Percentiles rank a stretch among this genome's conserved stretches.
Conservation (phyloP, 2,329 filamentous ascomycete species). For the Colletotrichum tabaci region DNA sequence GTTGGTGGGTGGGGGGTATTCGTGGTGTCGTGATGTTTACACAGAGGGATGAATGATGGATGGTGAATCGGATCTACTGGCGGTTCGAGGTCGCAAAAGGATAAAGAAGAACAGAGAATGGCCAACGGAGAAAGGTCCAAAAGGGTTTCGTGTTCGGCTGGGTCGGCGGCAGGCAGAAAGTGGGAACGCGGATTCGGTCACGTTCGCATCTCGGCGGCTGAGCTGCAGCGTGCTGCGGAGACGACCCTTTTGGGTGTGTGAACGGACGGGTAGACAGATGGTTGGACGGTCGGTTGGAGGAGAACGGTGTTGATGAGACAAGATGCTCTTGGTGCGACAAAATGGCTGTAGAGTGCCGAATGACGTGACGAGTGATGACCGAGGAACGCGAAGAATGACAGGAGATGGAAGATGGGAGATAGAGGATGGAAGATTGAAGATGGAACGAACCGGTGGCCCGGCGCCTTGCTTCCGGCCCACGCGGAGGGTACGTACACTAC, state of each 20-base stretch:
- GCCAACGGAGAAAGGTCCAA: neutral
- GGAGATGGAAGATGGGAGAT: neutral
- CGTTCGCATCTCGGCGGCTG: neutral
- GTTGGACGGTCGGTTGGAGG: neutral
- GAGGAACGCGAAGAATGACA: too few species aligned
- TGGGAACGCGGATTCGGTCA: slow-evolving; percentile 4
- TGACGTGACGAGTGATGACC: too few species aligned
- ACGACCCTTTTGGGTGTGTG: neutral
- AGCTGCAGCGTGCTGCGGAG: slow-evolving; percentile 17
- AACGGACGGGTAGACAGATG: neutral
- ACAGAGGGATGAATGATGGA: too few species aligned
- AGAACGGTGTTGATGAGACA: neutral
- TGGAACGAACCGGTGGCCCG: slow-evolving; percentile 35
- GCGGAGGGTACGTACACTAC: too few species aligned
- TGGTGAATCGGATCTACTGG: neutral
- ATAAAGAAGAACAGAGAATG: neutral
- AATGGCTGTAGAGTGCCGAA: too few species aligned
- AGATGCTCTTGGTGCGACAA: too few species aligned
- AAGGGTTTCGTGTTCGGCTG: neutral
- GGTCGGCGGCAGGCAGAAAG: slow-evolving; percentile 2
- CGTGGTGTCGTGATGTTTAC: too few species aligned
- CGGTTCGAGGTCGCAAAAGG: neutral
- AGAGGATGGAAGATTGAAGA: neutral
- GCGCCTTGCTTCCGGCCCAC: neutral
- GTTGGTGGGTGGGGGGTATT: neutral